Conservation (phyloP, 805 yeast genomes). For the Kuraishia floccosa region DNA sequence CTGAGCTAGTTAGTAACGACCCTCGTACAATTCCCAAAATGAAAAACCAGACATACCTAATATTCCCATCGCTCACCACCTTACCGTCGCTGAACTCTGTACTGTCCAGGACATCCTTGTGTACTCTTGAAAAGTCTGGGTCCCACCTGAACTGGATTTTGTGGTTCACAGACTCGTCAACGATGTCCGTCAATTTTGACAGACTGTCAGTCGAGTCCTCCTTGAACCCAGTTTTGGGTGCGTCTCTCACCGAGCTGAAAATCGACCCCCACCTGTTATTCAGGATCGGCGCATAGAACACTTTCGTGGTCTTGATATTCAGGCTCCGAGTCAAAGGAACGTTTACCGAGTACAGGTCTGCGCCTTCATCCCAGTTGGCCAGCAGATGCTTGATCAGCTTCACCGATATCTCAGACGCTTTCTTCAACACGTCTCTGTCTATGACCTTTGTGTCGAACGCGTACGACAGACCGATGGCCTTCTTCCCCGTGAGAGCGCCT, state of each 20-base stretch:
- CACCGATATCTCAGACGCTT: slow-evolving; percentile 62
- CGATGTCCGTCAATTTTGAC: slow-evolving; percentile 27
- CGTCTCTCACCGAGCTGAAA: slow-evolving; percentile 21
- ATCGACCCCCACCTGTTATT: slow-evolving; percentile 73
- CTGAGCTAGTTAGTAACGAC: slow-evolving; percentile 16
- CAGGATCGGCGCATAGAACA: slow-evolving; percentile 67
- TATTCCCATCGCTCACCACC: slow-evolving; percentile 50
- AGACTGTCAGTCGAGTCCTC: no score
- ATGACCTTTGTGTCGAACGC: slow-evolving; percentile 56
- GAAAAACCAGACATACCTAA: slow-evolving; percentile 26
- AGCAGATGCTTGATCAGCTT: slow-evolving; percentile 49
- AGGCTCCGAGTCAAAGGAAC: slow-evolving; percentile 60
- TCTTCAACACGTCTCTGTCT: slow-evolving; percentile 35
- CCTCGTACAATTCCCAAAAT: slow-evolving; percentile 20
- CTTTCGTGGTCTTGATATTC: slow-evolving; percentile 43
- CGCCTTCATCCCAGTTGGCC: slow-evolving; percentile 41
- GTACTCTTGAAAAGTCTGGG: slow-evolving; percentile 69
- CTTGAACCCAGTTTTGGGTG: background rate
- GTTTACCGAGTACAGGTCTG: slow-evolving; percentile 75
- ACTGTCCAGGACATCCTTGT: slow-evolving; percentile 33
- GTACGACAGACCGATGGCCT: slow-evolving; percentile 73
- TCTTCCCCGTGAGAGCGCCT: slow-evolving; percentile 62
- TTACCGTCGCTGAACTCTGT: slow-evolving; percentile 54
- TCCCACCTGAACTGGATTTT: slow-evolving; percentile 60
- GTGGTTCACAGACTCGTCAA: slow-evolving; percentile 28